Evolutionary conservation across 192 early-diverging fungal genomes (phyloP).

Genomic region (Backusella mclennaniae): DNA sequence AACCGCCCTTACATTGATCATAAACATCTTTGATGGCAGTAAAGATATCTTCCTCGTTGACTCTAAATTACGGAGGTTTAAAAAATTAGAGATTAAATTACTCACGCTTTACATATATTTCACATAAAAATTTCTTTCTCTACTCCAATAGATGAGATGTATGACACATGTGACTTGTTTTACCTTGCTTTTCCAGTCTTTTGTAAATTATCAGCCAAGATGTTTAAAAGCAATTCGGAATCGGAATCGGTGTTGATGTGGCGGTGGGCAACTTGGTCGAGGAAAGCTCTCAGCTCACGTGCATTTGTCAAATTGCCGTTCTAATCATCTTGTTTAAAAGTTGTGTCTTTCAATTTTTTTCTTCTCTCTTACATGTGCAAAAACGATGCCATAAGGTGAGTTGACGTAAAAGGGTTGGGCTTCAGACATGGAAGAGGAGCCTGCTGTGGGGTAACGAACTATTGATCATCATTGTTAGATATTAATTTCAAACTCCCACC

Average conservation of each 20-base stretch:
- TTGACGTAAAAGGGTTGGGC: conserved; percentile 99
- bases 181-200: conserved; percentile 92
- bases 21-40: conserved; percentile 84
- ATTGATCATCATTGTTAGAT: neutral
- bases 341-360: neutral
- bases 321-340: conserved; percentile 30
- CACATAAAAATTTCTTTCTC: neutral
- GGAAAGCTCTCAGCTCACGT: conserved; percentile 77
- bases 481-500: neutral
- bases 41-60: conserved; percentile 99
- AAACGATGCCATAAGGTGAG: conserved; percentile 95
- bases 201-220: conserved; percentile 97
- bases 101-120: neutral
- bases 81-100: neutral
- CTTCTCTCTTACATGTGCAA: conserved; percentile 79
- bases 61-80: conserved; percentile 44
- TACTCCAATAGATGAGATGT: conserved; percentile 5
- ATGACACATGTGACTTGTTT: conserved; percentile 14
- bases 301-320: conserved; percentile 99
- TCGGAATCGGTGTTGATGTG: conserved; percentile 99
- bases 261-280: conserved; percentile 95
- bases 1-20: conserved; percentile 85
- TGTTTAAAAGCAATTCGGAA: conserved; percentile 97
- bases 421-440: conserved; percentile 92
- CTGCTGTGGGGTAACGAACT: conserved; percentile 99